Evolutionary conservation across 768 basidiomycete species (phyloP).

Genomic region (Pleurotus sapidus): DNA sequence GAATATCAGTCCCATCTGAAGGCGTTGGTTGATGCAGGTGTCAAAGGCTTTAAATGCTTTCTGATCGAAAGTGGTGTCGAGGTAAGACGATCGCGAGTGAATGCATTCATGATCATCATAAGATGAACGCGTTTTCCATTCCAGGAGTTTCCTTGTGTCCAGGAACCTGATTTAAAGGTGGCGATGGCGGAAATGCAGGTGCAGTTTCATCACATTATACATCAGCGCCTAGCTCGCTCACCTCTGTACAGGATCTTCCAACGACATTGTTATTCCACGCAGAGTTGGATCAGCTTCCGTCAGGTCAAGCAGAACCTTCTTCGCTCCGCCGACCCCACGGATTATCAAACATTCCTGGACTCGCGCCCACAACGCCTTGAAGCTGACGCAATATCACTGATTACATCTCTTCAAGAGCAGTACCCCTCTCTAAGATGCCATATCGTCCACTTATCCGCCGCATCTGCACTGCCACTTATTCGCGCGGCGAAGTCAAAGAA

Average conservation of each 20-base stretch:
- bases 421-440: slow-evolving; percentile 79
- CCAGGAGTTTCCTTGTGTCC: slow-evolving; percentile 92
- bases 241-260: slow-evolving; percentile 47
- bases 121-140: not conserved
- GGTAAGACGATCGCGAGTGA: slow-evolving; percentile 33
- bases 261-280: slow-evolving; percentile 91
- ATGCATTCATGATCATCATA: slow-evolving; percentile 8
- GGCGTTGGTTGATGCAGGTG: slow-evolving; percentile 75
- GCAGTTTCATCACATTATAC: slow-evolving; percentile 13
- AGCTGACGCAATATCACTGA: slow-evolving; percentile 74
- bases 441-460: slow-evolving; percentile 93
- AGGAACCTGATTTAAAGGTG: slow-evolving; percentile 57
- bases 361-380: slow-evolving; percentile 86
- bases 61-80: slow-evolving; percentile 95
- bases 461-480: slow-evolving; percentile 76
- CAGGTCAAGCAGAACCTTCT: slow-evolving; percentile 9
- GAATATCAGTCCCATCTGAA: slow-evolving; percentile 59
- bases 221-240: not conserved
- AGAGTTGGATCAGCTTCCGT: slow-evolving; percentile 54
- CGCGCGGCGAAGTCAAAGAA: slow-evolving; percentile 63
- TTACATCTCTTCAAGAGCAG: slow-evolving; percentile 58
- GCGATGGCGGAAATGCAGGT: slow-evolving; percentile 82
- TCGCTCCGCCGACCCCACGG: slow-evolving; percentile 34
- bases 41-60: slow-evolving; percentile 97
- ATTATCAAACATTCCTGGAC: slow-evolving; percentile 79